Percentiles rank a stretch among this genome's conserved stretches.
phyloP scores from a whole-genome alignment of 176 grass and related monocot genomes.

The Avena atlantica region DNA sequence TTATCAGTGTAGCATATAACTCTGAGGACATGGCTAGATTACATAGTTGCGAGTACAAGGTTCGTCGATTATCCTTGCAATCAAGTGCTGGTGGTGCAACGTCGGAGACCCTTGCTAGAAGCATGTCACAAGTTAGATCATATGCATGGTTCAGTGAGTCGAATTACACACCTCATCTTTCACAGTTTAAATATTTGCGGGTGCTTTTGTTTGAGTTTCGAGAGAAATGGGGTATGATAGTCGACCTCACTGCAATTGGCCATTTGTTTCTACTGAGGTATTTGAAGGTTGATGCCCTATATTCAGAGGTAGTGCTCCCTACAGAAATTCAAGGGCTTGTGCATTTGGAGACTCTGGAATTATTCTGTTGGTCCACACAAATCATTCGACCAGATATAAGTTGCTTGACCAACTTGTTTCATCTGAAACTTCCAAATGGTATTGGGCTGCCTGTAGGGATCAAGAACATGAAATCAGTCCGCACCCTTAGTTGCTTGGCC shows the following conservation, averaged over 20 bases:
- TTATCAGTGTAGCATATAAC: neutral
- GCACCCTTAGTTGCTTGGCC: too few relatives aligned
- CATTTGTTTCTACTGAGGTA: neutral
- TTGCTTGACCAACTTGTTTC: too few relatives aligned
- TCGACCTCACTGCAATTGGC: neutral
- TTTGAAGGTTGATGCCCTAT: neutral
- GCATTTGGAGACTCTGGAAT: neutral
- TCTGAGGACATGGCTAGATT: neutral
- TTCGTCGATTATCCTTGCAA: neutral
- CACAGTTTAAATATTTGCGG: neutral
- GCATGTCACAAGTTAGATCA: neutral
- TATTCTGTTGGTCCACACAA: neutral
- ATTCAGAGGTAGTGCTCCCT: accelerated
- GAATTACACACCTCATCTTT: neutral
- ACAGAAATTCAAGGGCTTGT: neutral
- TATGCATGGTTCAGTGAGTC: neutral
- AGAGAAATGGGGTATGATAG: accelerated
- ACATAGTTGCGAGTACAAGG: neutral
- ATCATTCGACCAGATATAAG: neutral
- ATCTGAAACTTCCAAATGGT: too few relatives aligned
- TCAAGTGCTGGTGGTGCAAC: neutral
- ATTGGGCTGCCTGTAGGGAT: too few relatives aligned
- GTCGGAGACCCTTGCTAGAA: neutral
- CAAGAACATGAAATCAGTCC: too few relatives aligned
- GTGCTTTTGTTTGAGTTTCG: neutral